Conservation (phyloP, 371 early-diverging fungal genomes). For the Catenaria anguillulae region DNA sequence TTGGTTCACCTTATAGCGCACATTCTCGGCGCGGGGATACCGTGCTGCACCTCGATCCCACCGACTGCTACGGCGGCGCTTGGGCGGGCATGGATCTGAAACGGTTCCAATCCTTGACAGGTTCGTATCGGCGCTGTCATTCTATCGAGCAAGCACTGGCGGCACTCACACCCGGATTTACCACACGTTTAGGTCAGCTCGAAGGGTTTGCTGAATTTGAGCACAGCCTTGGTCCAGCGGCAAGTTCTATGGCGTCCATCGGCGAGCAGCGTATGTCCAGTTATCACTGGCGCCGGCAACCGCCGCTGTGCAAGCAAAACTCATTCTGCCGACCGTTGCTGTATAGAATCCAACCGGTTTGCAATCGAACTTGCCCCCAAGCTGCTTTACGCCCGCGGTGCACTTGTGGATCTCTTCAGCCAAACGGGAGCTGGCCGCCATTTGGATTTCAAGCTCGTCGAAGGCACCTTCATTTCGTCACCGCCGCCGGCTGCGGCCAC, state of each 20-base stretch:
- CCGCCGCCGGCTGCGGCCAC: background rate
- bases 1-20: constrained; percentile 42
- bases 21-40: constrained; percentile 59
- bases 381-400: constrained; percentile 51
- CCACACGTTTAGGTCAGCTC: background rate
- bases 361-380: constrained; percentile 68
- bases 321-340: background rate
- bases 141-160: too few species aligned
- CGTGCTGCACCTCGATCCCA: constrained; percentile 81
- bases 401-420: constrained; percentile 56
- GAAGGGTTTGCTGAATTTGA: background rate
- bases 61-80: constrained; percentile 70
- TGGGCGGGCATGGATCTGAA: constrained; percentile 47
- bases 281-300: too few species aligned
- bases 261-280: too few species aligned
- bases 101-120: constrained; percentile 16
- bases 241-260: background rate
- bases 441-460: constrained; percentile 73
- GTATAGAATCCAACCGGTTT: constrained; percentile 26
- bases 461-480: constrained; percentile 36
- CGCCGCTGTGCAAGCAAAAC: too few species aligned
- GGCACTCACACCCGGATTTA: background rate
- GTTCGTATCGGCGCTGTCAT: background rate
- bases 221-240: constrained; percentile 1
- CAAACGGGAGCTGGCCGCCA: constrained; percentile 67